phyloP scores from a whole-genome alignment of 163 green algal species.

The Chlorella variabilis region DNA sequence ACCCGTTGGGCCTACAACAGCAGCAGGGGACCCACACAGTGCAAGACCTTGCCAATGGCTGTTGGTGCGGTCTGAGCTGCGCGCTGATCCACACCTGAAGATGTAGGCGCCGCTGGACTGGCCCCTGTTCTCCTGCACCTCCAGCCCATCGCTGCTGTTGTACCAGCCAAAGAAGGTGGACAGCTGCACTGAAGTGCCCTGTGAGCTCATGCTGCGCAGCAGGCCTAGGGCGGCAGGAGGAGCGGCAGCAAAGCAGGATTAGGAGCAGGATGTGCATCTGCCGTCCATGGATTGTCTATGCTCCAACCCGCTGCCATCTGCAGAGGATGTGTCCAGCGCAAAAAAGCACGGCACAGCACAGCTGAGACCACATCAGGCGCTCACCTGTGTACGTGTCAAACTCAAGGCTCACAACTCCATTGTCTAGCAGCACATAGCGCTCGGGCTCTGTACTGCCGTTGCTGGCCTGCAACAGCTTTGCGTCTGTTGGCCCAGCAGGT shows the following conservation, averaged over 20 bases:
- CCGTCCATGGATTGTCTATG: too few species aligned
- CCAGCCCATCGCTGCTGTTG: slow-evolving; percentile 62
- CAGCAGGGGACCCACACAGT: neutral
- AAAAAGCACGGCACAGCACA: neutral
- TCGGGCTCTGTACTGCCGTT: neutral
- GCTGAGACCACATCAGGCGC: too few species aligned
- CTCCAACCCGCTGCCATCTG: too few species aligned
- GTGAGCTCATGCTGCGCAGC: neutral
- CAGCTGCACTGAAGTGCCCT: neutral
- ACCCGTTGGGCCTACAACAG: slow-evolving; percentile 50
- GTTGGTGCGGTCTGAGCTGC: too few species aligned
- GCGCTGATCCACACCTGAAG: slow-evolving; percentile 77
- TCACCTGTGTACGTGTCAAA: slow-evolving; percentile 47
- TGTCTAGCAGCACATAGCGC: slow-evolving; percentile 27
- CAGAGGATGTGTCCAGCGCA: too few species aligned
- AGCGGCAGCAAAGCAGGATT: neutral
- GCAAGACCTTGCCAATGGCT: neutral
- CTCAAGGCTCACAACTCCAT: slow-evolving; percentile 43
- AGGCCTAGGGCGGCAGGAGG: neutral
- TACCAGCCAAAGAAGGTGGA: slow-evolving; percentile 58
- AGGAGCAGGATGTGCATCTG: too few species aligned
- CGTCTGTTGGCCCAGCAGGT: too few species aligned
- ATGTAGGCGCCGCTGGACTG: slow-evolving; percentile 79
- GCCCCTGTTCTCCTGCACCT: slow-evolving; percentile 37
- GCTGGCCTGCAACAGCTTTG: neutral